Percentiles rank a stretch among this genome's conserved stretches.
Conservation (phyloP, 148 eudicot species). For the Arbutus unedo region DNA sequence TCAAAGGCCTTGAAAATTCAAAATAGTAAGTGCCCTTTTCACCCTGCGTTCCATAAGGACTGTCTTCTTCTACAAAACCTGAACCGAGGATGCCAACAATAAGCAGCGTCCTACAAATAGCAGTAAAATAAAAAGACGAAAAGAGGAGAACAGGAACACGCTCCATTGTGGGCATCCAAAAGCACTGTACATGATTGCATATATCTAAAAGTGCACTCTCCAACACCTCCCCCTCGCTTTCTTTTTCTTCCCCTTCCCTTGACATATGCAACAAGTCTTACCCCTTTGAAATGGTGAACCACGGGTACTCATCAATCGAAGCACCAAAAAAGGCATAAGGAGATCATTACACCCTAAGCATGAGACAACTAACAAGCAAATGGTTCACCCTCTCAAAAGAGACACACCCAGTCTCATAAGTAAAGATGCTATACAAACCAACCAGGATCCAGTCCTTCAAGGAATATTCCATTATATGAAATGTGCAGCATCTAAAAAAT, state of each 20-base stretch:
- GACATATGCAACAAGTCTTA: background rate
- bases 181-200: background rate
- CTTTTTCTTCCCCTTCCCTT: background rate
- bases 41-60: conserved; percentile 69
- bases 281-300: conserved; percentile 2
- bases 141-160: background rate
- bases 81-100: conserved; percentile 13
- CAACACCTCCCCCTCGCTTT: background rate
- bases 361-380: conserved; percentile 4
- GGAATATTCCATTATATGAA: background rate
- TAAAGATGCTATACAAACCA: background rate
- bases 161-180: background rate
- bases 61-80: conserved; percentile 75
- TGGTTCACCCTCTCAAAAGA: background rate
- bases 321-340: background rate
- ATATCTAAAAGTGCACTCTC: background rate
- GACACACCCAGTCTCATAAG: background rate
- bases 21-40: conserved; percentile 78
- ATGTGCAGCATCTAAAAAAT: background rate
- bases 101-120: background rate
- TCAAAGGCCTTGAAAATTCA: conserved; percentile 81
- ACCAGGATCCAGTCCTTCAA: background rate
- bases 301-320: background rate
- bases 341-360: background rate
- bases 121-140: background rate